Evolutionary conservation across 2,329 filamentous ascomycete species (phyloP).

Genomic region (Trichoderma cornu-damae): DNA sequence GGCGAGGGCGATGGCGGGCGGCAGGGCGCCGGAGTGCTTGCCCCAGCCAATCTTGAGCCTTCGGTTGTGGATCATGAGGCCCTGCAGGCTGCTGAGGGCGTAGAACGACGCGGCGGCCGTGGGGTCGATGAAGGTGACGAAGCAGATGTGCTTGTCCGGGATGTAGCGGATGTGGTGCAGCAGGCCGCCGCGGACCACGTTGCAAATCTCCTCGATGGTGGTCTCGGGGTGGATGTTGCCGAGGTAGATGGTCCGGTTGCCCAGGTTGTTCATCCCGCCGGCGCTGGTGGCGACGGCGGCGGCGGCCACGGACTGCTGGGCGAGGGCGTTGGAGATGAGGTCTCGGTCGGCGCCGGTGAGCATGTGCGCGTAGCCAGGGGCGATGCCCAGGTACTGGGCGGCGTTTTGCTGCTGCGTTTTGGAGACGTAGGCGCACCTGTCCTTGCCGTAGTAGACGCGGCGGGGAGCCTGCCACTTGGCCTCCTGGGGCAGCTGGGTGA

Average conservation of each 20-base stretch:
- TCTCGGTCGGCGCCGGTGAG: constrained; percentile 94
- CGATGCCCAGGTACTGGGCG: constrained; percentile 94
- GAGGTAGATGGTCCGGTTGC: constrained; percentile 94
- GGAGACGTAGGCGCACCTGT: constrained; percentile 95
- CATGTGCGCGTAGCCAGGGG: constrained; percentile 92
- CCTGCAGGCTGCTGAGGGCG: constrained; percentile 92
- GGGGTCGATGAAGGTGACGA: constrained; percentile 98
- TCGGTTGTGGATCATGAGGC: constrained; percentile 98
- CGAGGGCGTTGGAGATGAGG: constrained; percentile 90
- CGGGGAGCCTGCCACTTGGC: constrained; percentile 93
- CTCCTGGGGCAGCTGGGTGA: constrained; percentile 92
- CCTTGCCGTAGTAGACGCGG: constrained; percentile 97
- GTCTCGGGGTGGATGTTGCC: constrained; percentile 99
- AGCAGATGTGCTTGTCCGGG: constrained; percentile 99
- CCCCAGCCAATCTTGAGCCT: constrained; percentile 98
- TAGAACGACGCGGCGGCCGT: constrained; percentile 98
- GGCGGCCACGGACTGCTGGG: constrained; percentile 94
- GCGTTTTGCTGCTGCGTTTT: constrained; percentile 99
- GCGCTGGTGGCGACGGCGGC: constrained; percentile 95
- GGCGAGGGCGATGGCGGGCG: constrained; percentile 89
- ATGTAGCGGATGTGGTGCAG: constrained; percentile 99
- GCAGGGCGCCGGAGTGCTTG: constrained; percentile 94
- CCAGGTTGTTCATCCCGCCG: constrained; percentile 93
- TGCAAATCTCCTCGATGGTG: constrained; percentile 98
- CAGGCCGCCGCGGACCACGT: constrained; percentile 91